These are phyloP conservation scores for Hygrocybe coccinea DNA, from an alignment of 768 basidiomycete species.

Conservation along the genomic window DNA sequence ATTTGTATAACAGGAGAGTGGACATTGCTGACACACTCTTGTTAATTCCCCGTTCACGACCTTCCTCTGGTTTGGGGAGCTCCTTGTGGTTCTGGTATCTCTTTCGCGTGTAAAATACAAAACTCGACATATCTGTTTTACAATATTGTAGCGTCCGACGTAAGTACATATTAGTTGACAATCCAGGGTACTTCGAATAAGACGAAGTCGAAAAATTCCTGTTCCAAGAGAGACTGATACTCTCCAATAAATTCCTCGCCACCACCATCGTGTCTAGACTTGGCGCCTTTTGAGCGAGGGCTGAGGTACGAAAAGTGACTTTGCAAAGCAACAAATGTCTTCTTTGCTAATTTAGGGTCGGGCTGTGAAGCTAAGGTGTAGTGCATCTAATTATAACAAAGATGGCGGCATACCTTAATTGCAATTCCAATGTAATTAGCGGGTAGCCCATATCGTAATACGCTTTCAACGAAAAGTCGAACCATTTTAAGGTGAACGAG, in stretches of 20 bases:
- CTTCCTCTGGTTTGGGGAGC: too few relatives aligned
- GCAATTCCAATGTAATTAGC: conserved; percentile 81
- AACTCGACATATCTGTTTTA: conserved; percentile 27
- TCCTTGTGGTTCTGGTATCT: too few relatives aligned
- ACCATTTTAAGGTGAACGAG: conserved; percentile 91
- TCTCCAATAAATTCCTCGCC: conserved; percentile 81
- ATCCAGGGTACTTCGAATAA: conserved; percentile 93
- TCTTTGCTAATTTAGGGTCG: conserved; percentile 78
- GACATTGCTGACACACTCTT: conserved; percentile 7
- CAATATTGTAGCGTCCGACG: conserved; percentile 30
- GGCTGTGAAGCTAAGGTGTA: conserved; percentile 47
- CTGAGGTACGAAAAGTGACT: conserved; percentile 77
- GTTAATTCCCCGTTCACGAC: too few relatives aligned
- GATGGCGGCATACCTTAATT: conserved; percentile 54
- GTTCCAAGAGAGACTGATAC: conserved; percentile 88
- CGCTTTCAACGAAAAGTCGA: conserved; percentile 90
- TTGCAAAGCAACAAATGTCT: conserved; percentile 67
- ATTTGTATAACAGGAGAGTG: conserved; percentile 12
- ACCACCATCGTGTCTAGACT: conserved; percentile 38
- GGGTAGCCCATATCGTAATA: conserved; percentile 91
- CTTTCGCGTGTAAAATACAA: conserved; percentile 22
- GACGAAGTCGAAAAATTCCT: conserved; percentile 95
- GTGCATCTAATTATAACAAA: background rate
- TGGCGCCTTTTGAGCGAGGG: conserved; percentile 56
- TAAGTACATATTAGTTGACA: conserved; percentile 40